Evolutionary conservation across 2,329 filamentous ascomycete genomes (phyloP).

Genomic region (Beauveria scarabaeidicola): DNA sequence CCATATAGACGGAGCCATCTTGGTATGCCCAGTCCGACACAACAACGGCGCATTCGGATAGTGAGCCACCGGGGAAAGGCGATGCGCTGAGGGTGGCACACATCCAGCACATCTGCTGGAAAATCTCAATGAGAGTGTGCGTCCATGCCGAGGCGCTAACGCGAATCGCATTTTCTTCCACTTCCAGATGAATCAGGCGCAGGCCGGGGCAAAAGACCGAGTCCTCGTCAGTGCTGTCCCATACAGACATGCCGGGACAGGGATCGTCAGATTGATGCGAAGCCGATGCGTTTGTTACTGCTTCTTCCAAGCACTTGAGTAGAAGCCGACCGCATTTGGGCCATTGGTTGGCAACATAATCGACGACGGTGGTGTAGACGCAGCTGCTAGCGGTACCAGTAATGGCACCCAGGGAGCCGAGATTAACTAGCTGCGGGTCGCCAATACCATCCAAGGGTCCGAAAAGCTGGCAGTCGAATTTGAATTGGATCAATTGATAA

Average conservation of each 20-base stretch:
- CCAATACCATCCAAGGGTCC: conserved; percentile 20
- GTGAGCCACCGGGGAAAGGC: conserved; percentile 21
- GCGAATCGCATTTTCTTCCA: conserved; percentile 24
- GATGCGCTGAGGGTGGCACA: conserved; percentile 27
- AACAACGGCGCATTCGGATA: conserved; percentile 24
- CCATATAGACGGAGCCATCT: conserved; percentile 26
- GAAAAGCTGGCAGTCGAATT: conserved; percentile 27
- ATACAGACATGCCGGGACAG: conserved; percentile 27
- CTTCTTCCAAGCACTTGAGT: conserved; percentile 24
- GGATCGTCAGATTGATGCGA: conserved; percentile 18
- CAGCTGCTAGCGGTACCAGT: conserved; percentile 28
- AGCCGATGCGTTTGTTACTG: conserved; percentile 21
- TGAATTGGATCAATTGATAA: conserved; percentile 28
- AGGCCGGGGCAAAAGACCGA: conserved; percentile 22
- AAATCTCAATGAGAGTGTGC: conserved; percentile 26
- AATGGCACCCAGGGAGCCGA: conserved; percentile 24
- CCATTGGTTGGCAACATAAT: conserved; percentile 25
- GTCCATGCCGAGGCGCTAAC: conserved; percentile 28
- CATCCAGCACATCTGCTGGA: conserved; percentile 31
- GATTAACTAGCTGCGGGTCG: conserved; percentile 21
- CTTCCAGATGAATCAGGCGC: conserved; percentile 26
- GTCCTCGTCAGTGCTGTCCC: conserved; percentile 24
- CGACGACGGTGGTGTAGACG: conserved; percentile 24
- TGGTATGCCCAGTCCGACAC: conserved; percentile 25
- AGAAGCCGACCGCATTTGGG: conserved; percentile 24